Evolutionary conservation across 2,329 filamentous ascomycete genomes (phyloP).

Genomic region (Xylariales sp.): DNA sequence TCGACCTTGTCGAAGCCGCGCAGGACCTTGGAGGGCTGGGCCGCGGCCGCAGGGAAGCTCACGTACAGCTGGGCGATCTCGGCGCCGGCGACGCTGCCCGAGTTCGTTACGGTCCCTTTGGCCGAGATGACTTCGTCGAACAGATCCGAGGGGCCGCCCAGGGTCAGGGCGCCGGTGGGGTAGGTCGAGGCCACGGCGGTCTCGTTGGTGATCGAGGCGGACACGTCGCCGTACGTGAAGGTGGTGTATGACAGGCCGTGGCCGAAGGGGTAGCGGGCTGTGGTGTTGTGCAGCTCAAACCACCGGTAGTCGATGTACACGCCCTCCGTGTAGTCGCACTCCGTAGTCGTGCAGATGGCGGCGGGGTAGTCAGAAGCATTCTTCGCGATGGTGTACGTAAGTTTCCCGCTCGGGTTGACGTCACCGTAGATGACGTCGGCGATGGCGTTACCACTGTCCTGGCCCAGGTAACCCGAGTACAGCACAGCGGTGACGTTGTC

Average conservation of each 20-base stretch:
- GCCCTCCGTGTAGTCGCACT: slow-evolving; percentile 29
- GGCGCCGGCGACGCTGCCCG: slow-evolving; percentile 54
- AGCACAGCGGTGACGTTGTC: slow-evolving; percentile 58
- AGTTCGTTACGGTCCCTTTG: slow-evolving; percentile 61
- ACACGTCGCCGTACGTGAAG: slow-evolving; percentile 8
- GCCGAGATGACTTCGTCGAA: slow-evolving; percentile 43
- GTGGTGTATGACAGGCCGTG: slow-evolving; percentile 32
- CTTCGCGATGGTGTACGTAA: slow-evolving; percentile 53
- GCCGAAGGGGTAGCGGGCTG: slow-evolving; percentile 51
- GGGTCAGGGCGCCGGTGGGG: slow-evolving; percentile 27
- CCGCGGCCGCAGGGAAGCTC: slow-evolving; percentile 34
- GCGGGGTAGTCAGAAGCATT: slow-evolving; percentile 43
- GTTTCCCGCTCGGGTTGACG: slow-evolving; percentile 53
- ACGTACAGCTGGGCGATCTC: slow-evolving; percentile 62
- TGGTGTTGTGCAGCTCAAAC: slow-evolving; percentile 46
- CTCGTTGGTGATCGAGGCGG: background rate
- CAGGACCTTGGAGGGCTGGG: slow-evolving; percentile 44
- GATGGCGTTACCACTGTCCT: slow-evolving; percentile 57
- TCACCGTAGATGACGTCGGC: slow-evolving; percentile 58
- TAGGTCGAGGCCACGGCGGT: background rate
- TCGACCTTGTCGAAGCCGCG: slow-evolving; percentile 59
- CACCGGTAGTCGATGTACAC: slow-evolving; percentile 49
- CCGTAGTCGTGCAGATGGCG: slow-evolving; percentile 33
- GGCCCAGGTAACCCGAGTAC: slow-evolving; percentile 55
- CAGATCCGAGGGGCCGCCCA: slow-evolving; percentile 42